Conservation (phyloP, 495 filamentous ascomycete species). For the Penicillium cosmopolitanum region DNA sequence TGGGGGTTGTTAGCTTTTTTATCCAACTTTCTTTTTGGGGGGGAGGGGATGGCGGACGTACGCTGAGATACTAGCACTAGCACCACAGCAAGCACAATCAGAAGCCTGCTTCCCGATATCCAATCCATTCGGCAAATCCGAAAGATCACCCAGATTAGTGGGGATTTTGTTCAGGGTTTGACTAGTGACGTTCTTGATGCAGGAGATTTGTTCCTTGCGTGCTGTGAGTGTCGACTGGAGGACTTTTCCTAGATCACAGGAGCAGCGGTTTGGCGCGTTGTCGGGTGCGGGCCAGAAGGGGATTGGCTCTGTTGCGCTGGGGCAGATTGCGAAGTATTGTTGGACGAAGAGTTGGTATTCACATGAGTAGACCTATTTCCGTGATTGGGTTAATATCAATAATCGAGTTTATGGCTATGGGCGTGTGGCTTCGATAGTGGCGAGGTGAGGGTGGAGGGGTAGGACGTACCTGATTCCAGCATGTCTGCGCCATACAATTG, state of each 20-base stretch:
- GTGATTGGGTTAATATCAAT: too few species aligned
- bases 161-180: slow-evolving; percentile 13
- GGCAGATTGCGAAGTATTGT: slow-evolving; percentile 37
- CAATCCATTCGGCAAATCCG: slow-evolving; percentile 17
- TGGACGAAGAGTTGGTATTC: slow-evolving; percentile 40
- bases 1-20: neutral
- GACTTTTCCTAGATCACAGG: slow-evolving; percentile 36
- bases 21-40: too few species aligned
- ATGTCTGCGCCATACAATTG: slow-evolving; percentile 36
- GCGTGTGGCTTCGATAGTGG: too few species aligned
- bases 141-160: slow-evolving; percentile 15
- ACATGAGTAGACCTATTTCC: slow-evolving; percentile 35
- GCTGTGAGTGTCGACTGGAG: slow-evolving; percentile 26
- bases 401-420: too few species aligned
- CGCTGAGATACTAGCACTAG: slow-evolving; percentile 35
- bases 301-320: slow-evolving; percentile 30
- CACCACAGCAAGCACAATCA: slow-evolving; percentile 34
- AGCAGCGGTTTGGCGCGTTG: slow-evolving; percentile 37
- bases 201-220: slow-evolving; percentile 28
- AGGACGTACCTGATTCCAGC: slow-evolving; percentile 34
- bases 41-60: slow-evolving; percentile 9
- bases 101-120: slow-evolving; percentile 25
- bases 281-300: slow-evolving; percentile 40
- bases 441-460: too few species aligned
- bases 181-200: slow-evolving; percentile 27